Conservation (phyloP, 495 filamentous ascomycete species). For the Chaetomium tenue region DNA sequence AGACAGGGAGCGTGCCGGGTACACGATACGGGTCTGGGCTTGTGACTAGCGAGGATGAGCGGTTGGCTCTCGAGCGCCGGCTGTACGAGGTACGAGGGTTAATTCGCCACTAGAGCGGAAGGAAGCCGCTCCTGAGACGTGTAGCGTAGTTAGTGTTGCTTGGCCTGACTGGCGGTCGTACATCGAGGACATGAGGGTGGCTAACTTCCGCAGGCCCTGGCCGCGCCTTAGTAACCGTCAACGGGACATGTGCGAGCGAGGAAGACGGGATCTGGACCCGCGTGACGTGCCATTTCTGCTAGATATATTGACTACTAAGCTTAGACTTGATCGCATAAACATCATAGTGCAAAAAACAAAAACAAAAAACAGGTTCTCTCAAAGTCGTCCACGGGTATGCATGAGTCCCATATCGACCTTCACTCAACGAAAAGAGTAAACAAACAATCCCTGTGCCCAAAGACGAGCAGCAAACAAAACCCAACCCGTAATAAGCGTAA, state of each 20-base stretch:
- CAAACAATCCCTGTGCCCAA: constrained; percentile 6
- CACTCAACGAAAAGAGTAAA: background rate
- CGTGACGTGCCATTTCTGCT: too few species aligned
- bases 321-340: background rate
- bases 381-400: background rate
- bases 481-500: background rate
- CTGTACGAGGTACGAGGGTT: too few species aligned
- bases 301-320: background rate
- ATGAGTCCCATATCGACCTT: background rate
- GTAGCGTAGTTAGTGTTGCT: background rate
- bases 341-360: background rate
- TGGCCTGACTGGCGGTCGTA: background rate
- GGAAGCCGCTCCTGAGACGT: background rate
- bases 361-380: background rate
- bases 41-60: background rate
- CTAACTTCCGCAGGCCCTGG: background rate
- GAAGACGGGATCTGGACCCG: too few species aligned
- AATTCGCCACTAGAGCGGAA: constrained; percentile 1
- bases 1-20: too few species aligned
- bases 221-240: too few species aligned
- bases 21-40: background rate
- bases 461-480: background rate
- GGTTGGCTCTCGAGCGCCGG: constrained; percentile 1
- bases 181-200: background rate
- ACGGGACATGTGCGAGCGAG: too few species aligned